Evolutionary conservation across 2,329 filamentous ascomycete genomes (phyloP).

Genomic region (Fusarium sp.): DNA sequence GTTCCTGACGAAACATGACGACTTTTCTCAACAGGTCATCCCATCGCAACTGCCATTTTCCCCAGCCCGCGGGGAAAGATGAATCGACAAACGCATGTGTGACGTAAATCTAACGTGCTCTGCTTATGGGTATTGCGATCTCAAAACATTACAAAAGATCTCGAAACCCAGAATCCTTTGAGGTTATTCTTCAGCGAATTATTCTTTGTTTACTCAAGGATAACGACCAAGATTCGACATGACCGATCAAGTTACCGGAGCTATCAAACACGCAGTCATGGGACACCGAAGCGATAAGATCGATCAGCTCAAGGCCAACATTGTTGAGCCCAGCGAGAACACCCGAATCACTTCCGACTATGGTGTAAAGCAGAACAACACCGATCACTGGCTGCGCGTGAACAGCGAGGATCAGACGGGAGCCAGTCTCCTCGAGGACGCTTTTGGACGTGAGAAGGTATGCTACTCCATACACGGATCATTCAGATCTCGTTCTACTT

Average conservation of each 20-base stretch:
- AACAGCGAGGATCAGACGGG: constrained; percentile 70
- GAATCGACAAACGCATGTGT: constrained; percentile 11
- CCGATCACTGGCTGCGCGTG: constrained; percentile 80
- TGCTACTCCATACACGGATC: neutral
- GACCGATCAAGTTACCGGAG: constrained; percentile 41
- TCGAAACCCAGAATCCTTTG: neutral
- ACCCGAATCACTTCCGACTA: constrained; percentile 78
- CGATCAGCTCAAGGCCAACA: constrained; percentile 67
- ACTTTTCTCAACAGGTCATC: neutral
- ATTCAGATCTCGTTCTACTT: too few species aligned
- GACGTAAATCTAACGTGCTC: constrained; percentile 35
- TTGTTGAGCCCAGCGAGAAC: constrained; percentile 65
- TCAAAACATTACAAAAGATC: neutral
- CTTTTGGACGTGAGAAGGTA: constrained; percentile 78
- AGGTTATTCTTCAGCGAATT: rapidly evolving
- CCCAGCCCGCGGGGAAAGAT: neutral
- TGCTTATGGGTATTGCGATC: neutral
- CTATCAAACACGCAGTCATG: constrained; percentile 53
- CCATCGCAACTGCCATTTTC: neutral
- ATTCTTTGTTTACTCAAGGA: neutral
- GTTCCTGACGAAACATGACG: constrained; percentile 23
- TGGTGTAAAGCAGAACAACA: constrained; percentile 76
- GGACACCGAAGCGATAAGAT: constrained; percentile 62
- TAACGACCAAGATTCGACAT: constrained; percentile 14
- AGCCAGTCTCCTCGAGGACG: constrained; percentile 75